Evolutionary conservation across 306 rosid genomes (phyloP).

Genomic region (Aeschynomene evenia): DNA sequence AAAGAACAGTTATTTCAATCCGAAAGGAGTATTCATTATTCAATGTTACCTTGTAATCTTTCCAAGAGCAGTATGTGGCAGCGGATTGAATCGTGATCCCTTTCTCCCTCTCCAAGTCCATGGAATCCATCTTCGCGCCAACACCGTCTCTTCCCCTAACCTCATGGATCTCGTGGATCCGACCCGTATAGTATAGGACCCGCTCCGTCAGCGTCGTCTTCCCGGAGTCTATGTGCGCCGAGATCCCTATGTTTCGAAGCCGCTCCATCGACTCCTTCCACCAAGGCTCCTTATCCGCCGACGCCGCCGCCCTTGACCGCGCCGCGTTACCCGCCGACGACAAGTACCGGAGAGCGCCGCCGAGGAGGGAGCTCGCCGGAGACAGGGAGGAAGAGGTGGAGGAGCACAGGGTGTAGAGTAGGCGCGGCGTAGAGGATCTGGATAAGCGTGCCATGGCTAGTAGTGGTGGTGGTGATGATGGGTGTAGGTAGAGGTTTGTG

Average conservation of each 20-base stretch:
- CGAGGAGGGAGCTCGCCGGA: conserved; percentile 21
- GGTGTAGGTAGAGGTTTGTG: neutral
- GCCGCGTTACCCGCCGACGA: conserved; percentile 52
- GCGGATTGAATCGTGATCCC: conserved; percentile 96
- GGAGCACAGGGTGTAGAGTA: conserved; percentile 29
- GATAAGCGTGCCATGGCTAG: conserved; percentile 36
- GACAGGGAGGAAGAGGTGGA: conserved; percentile 45
- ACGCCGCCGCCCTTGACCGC: conserved; percentile 64
- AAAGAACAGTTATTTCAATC: no score
- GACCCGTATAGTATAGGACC: conserved; percentile 76
- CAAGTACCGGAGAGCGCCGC: conserved; percentile 40
- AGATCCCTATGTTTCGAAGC: conserved; percentile 92
- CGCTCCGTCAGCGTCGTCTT: conserved; percentile 98
- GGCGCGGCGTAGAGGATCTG: conserved; percentile 36
- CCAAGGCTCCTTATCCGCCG: conserved; percentile 70
- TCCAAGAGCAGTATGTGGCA: conserved; percentile 93
- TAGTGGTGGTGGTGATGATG: neutral
- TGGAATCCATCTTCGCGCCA: conserved; percentile 97
- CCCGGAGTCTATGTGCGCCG: conserved; percentile 97
- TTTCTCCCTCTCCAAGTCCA: conserved; percentile 96
- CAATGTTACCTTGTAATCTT: conserved; percentile 76
- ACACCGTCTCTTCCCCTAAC: conserved; percentile 93
- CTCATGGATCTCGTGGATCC: conserved; percentile 95
- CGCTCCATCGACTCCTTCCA: conserved; percentile 84
- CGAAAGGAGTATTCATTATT: no score